Evolutionary conservation across 2,329 filamentous ascomycete species (phyloP), one percentile per base, ranked within the genome.

Genomic region (Claviceps cyperi): DNA sequence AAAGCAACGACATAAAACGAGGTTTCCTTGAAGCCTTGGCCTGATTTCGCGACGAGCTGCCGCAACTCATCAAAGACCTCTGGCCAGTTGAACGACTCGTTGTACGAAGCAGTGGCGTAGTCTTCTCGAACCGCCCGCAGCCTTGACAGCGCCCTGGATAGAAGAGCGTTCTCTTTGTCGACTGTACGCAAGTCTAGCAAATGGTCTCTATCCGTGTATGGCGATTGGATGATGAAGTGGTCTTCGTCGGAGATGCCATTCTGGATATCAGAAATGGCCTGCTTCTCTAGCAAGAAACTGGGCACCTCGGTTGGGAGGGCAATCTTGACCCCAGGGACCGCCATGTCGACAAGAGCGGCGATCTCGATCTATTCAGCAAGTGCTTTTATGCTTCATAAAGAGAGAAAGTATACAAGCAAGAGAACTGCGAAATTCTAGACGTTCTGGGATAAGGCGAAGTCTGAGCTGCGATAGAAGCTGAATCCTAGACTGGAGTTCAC

Each of bases 1-100:
- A 95, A 95, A 4, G 83, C 83, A 40, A 95, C 88, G 50, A 92
- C 81, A 66, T 91, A 94, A 69, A 91, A 94, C 28, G 71, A 74
- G 47, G 74, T 76, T 52, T 74, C 69, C 49, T 70, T 75, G 80
- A 84, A 91, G 2, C 51, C 53, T 5, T 66, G 66, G 13, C 74
- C 62, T 6, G 64, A 73, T 8, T 67, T 62, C 2, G 58, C 57
- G 11, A 71, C 67, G 2, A 89, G 69, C 1, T 69, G 60, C 51
- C 68, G 72, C 48, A 92, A 66, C 35, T 75, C 68, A 4, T 69
- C 66, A 11, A 92, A 69, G 14, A 88, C 73, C 41, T 76, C 68
- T 3, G 63, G 54, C 81, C 86, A 92, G 65, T 94, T 94, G 69
- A 95, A 90, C 0, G 80, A 80, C 2, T 81, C 75, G 3, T 71